Conservation (phyloP, 2,329 filamentous ascomycete genomes). For the Beauveria caledonica region DNA sequence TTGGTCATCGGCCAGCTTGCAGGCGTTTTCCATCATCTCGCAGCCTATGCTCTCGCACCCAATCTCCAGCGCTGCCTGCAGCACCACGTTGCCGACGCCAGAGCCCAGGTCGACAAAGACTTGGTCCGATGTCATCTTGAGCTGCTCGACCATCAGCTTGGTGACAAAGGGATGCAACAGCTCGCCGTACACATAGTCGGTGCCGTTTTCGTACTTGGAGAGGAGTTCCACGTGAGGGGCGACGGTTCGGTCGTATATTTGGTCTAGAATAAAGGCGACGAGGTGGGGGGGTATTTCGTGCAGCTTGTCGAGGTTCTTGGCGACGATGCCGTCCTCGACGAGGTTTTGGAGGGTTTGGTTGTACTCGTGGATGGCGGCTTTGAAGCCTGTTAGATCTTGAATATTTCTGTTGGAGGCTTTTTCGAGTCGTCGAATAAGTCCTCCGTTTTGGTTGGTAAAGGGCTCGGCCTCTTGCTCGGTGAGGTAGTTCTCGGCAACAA, state of each 20-base stretch:
- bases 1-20: constrained; percentile 72
- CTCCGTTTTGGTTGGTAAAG: constrained; percentile 64
- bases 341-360: constrained; percentile 62
- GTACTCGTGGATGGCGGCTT: constrained; percentile 64
- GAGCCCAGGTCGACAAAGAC: constrained; percentile 93
- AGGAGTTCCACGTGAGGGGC: constrained; percentile 80
- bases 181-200: constrained; percentile 92
- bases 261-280: constrained; percentile 72
- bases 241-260: constrained; percentile 88
- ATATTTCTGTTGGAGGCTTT: constrained; percentile 63
- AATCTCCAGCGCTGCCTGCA: constrained; percentile 87
- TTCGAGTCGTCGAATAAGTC: constrained; percentile 69
- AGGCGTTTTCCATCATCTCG: constrained; percentile 90
- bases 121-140: constrained; percentile 69
- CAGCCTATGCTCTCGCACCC: constrained; percentile 95
- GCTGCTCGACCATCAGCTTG: constrained; percentile 68
- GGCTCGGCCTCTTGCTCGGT: constrained; percentile 57
- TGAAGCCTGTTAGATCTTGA: constrained; percentile 59
- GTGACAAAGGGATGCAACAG: constrained; percentile 78
- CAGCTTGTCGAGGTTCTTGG: constrained; percentile 60
- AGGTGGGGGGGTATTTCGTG: constrained; percentile 63
- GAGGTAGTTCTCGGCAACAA: constrained; percentile 69
- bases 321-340: constrained; percentile 62
- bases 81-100: constrained; percentile 88
- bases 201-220: constrained; percentile 78